Conservation (phyloP, 495 filamentous ascomycete species). For the Articulospora tetracladia region DNA sequence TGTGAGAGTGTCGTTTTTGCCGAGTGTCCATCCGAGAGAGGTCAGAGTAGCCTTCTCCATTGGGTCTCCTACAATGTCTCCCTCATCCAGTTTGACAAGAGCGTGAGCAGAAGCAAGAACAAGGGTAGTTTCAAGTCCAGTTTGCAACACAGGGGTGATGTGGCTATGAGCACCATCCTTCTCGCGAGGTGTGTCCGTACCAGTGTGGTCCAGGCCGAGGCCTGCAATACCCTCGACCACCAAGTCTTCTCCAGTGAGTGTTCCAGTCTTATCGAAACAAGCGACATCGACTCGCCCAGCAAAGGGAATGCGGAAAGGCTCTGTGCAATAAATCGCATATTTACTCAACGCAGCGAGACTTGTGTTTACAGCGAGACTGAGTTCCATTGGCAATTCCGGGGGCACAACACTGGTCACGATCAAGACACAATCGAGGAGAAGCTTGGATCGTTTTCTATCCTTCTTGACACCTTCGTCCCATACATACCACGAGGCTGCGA, state of each 20-base stretch:
- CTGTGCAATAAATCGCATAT: constrained; percentile 96
- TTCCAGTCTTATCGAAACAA: constrained; percentile 99
- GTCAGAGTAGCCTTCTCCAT: constrained; percentile 97
- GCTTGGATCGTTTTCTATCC: constrained; percentile 94
- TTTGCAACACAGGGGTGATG: constrained; percentile 59
- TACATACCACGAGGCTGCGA: constrained; percentile 99
- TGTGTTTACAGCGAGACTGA: constrained; percentile 97
- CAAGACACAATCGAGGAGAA: constrained; percentile 93
- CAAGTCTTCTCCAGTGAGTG: constrained; percentile 92
- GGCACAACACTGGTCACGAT: constrained; percentile 98
- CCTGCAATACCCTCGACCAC: constrained; percentile 97
- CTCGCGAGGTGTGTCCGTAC: constrained; percentile 60
- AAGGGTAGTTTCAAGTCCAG: constrained; percentile 78
- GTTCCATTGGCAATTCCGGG: constrained; percentile 96
- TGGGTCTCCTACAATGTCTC: constrained; percentile 94
- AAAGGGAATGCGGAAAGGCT: constrained; percentile 98
- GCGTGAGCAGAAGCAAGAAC: constrained; percentile 95
- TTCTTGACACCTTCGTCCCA: constrained; percentile 92
- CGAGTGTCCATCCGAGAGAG: constrained; percentile 87
- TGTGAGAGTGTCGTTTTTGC: constrained; percentile 77
- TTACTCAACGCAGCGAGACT: constrained; percentile 92
- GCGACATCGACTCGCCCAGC: constrained; percentile 94
- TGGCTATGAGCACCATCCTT: constrained; percentile 74
- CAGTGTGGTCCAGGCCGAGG: constrained; percentile 63
- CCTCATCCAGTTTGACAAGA: constrained; percentile 92